Evolutionary conservation across 179 eudicot genomes (phyloP).

Genomic region (Gypsophila paniculata): DNA sequence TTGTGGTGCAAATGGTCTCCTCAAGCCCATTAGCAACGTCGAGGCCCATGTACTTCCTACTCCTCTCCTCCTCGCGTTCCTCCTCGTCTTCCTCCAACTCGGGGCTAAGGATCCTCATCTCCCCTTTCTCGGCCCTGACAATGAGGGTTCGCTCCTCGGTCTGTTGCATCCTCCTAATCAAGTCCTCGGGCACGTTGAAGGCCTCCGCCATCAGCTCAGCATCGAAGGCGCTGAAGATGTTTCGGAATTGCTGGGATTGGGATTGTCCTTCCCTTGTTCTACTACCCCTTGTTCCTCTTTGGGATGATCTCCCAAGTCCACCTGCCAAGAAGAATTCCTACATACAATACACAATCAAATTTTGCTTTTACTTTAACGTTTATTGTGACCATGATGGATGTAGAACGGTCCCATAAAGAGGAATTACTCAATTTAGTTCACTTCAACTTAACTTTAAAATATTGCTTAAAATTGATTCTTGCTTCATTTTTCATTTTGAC

Average conservation of each 20-base stretch:
- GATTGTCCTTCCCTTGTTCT: background rate
- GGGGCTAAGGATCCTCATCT: constrained; percentile 42
- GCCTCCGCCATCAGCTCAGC: constrained; percentile 52
- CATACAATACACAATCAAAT: background rate
- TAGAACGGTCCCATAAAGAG: no score
- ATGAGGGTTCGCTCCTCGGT: constrained; percentile 38
- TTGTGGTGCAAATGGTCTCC: constrained; percentile 51
- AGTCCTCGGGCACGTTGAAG: constrained; percentile 30
- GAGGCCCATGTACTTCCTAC: constrained; percentile 27
- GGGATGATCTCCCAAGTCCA: constrained; percentile 24
- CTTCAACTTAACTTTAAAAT: no score
- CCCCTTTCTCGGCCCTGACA: constrained; percentile 37
- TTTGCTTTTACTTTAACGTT: no score
- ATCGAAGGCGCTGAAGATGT: constrained; percentile 48
- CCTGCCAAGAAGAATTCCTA: constrained; percentile 62
- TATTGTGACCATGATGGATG: no score
- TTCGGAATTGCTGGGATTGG: constrained; percentile 29
- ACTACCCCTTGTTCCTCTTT: constrained; percentile 8
- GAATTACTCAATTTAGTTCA: no score
- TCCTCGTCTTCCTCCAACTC: constrained; percentile 27
- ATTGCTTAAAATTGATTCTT: no score
- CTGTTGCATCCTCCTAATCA: constrained; percentile 47
- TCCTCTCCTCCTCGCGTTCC: constrained; percentile 14
- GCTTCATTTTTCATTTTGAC: no score
- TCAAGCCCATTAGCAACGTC: constrained; percentile 41